A percentile compares a stretch with the other conserved stretches of the same genome.
Conservation (phyloP, 148 eudicot species). For the Rheum nobile region DNA sequence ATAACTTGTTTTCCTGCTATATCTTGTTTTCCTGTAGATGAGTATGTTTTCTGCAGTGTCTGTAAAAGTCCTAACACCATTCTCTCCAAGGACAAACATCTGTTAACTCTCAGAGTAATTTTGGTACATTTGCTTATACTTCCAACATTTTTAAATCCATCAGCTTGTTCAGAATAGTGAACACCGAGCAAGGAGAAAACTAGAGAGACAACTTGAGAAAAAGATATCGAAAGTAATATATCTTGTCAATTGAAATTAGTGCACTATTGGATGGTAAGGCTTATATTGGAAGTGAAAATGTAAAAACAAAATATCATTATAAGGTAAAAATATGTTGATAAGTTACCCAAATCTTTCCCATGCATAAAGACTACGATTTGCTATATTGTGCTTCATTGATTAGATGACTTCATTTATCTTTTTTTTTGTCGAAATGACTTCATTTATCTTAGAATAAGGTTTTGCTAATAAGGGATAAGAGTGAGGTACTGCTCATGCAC, state of each 20-base stretch:
- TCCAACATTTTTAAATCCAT: background rate
- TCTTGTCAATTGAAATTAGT: background rate
- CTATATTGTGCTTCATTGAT: background rate
- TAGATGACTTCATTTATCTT: background rate
- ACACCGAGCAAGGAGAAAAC: background rate
- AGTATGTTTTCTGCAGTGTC: conserved; percentile 37
- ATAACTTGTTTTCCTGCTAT: too few species aligned
- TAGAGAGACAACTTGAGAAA: background rate
- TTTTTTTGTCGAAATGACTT: too few species aligned
- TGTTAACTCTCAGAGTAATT: conserved; percentile 28
- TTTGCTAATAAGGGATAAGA: background rate
- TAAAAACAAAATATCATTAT: background rate
- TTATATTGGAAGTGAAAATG: background rate
- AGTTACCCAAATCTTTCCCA: too few species aligned
- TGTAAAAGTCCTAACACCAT: conserved; percentile 46
- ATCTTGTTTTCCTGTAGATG: conserved; percentile 22
- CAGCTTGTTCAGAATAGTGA: background rate
- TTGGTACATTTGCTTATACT: conserved; percentile 17
- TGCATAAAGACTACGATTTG: too few species aligned
- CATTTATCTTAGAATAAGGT: background rate
- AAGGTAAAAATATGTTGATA: too few species aligned
- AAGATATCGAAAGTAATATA: background rate
- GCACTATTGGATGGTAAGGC: background rate
- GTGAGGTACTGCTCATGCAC: background rate
- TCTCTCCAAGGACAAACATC: conserved; percentile 26